A percentile compares a stretch with the other conserved stretches of the same genome.
Evolutionary conservation across 495 filamentous ascomycete genomes (phyloP).

Genomic region (Beverwykella pulmonaria): DNA sequence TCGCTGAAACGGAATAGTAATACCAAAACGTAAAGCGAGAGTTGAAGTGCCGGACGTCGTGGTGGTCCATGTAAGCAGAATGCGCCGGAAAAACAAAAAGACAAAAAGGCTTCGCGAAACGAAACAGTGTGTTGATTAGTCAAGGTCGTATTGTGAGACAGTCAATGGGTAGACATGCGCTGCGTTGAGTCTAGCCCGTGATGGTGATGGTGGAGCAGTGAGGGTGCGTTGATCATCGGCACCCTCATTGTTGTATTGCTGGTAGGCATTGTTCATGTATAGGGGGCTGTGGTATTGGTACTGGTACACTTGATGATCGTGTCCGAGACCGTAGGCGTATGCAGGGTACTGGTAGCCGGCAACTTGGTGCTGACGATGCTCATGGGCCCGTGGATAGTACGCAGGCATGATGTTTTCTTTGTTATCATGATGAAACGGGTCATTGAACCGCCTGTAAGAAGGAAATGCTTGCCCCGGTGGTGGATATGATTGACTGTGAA

Average conservation of each 20-base stretch:
- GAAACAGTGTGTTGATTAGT: neutral
- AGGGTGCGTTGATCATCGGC: slow-evolving; percentile 38
- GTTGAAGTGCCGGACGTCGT: slow-evolving; percentile 3
- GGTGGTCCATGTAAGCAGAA: neutral
- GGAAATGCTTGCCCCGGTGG: slow-evolving; percentile 20
- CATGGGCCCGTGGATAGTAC: slow-evolving; percentile 14
- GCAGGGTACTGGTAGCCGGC: slow-evolving; percentile 14
- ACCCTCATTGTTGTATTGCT: slow-evolving; percentile 23
- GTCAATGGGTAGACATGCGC: slow-evolving; percentile 19
- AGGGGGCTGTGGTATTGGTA: slow-evolving; percentile 18
- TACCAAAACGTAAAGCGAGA: slow-evolving; percentile 26
- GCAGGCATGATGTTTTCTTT: slow-evolving; percentile 33
- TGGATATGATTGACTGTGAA: slow-evolving; percentile 33
- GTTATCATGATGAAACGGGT: slow-evolving; percentile 25
- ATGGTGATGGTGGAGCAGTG: slow-evolving; percentile 39
- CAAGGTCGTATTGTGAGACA: slow-evolving; percentile 7
- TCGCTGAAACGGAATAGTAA: slow-evolving; percentile 1
- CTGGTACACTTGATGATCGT: slow-evolving; percentile 23
- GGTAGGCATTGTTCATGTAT: slow-evolving; percentile 28
- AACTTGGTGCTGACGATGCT: slow-evolving; percentile 11
- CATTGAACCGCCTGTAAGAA: slow-evolving; percentile 28
- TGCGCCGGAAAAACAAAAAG: neutral
- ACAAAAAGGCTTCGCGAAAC: neutral
- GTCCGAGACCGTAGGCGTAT: slow-evolving; percentile 27
- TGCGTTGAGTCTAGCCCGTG: slow-evolving; percentile 25